Base-by-base conservation (phyloP, 2,329 filamentous ascomycete species). In the Cephalotrichum gorgonifer region DNA sequence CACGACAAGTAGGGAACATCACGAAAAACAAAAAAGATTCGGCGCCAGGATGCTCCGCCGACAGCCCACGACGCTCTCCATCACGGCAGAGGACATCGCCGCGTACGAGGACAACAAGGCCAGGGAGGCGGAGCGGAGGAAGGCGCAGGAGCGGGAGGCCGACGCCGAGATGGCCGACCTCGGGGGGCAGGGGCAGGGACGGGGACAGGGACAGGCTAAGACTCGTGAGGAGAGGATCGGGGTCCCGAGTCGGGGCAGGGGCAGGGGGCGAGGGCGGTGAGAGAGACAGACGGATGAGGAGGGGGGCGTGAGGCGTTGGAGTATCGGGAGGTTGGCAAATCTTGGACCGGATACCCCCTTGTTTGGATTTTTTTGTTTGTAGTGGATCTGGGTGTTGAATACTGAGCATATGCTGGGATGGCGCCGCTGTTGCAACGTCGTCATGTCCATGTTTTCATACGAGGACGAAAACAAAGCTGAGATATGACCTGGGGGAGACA, bases 11-110 rank as follows among this genome's bases (percentile, higher is more conserved):
- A 12, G 2, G 39, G 46, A 26, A 49, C 15, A 43, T 38, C 14
- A 30, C 26, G 2, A 28, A 28, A 35, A 27, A 39, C 20, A 25
- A n/a, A 45, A 20, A 44, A 27, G 20, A 26, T 15, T 20, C 43
- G 17, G 12, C 26, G 17, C 31, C 51, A 64, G 31, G 7, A 83
- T 85, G 81, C 79, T 85, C 56, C 79, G 81, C 56, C 78, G 84
- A 43, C 75, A 79, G 15, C 75, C 84, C 11, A 88, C 85, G 43
- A 76, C 77, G 14, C 78, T 88, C 53, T 71, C 75, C 49, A 75
- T 88, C 54, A 87, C 83, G 2, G 71, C 79, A 44, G 81, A 86
- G 59, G 85, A 88, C 62, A 73, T 88, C 35, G 80, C 82, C 35
- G 71, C 76, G 48, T 87, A 86, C 66, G 83, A 88, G 59, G 81